These are phyloP conservation scores for Elaeis oleifera DNA, from an alignment of 202 grass and related monocot species.

Conservation along the genomic window DNA sequence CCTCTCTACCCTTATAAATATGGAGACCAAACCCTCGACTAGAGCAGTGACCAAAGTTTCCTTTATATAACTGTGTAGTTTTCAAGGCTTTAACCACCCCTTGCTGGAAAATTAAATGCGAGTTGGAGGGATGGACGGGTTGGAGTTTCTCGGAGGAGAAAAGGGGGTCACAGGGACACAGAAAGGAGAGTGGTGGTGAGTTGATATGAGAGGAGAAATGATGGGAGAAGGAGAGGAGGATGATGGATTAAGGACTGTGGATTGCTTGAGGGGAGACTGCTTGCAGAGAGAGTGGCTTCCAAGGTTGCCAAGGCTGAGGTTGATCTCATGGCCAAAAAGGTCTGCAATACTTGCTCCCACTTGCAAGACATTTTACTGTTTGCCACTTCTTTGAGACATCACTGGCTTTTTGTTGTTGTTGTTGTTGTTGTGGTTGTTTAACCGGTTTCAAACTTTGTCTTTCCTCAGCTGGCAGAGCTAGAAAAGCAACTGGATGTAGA, in stretches of 20 bases:
- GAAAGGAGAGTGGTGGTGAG: too few relatives aligned
- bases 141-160: too few relatives aligned
- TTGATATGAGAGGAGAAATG: slow-evolving; percentile 22
- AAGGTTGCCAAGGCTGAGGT: slow-evolving; percentile 89
- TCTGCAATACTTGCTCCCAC: slow-evolving; percentile 12
- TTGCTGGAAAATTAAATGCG: too few relatives aligned
- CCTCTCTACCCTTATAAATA: too few relatives aligned
- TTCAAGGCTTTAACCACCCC: too few relatives aligned
- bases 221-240: slow-evolving; percentile 24
- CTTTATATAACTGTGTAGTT: too few relatives aligned
- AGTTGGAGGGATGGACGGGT: too few relatives aligned
- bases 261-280: slow-evolving; percentile 92
- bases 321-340: slow-evolving; percentile 59
- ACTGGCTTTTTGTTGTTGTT: too few relatives aligned
- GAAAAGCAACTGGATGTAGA: slow-evolving; percentile 68
- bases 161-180: too few relatives aligned
- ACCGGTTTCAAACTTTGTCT: background rate
- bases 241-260: slow-evolving; percentile 62
- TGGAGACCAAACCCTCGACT: too few relatives aligned
- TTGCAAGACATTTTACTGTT: slow-evolving; percentile 6
- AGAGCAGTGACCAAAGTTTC: too few relatives aligned
- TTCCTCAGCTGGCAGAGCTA: slow-evolving; percentile 62
- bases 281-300: slow-evolving; percentile 89
- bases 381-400: too few relatives aligned
- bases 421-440: background rate